These are phyloP conservation scores for Sonneratia caseolaris DNA, from an alignment of 345 rosid species.

Conservation along the genomic window DNA sequence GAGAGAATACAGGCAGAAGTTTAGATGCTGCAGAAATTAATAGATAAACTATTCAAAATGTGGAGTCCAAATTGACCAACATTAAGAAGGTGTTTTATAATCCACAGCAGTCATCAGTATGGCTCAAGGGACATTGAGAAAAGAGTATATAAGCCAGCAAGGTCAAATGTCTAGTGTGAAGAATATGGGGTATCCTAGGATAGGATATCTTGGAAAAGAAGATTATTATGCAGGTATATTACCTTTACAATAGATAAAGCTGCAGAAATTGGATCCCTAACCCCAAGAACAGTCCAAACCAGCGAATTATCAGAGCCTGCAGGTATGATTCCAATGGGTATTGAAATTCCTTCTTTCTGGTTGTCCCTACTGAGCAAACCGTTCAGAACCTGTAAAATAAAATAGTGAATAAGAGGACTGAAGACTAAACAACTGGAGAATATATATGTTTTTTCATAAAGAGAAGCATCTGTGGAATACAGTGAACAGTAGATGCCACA, in stretches of 20 bases:
- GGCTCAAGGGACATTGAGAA: neutral
- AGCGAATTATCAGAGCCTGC: conserved; percentile 99
- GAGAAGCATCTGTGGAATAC: neutral
- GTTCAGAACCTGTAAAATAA: conserved; percentile 63
- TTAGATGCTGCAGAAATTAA: neutral
- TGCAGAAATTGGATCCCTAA: conserved; percentile 93
- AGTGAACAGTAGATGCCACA: neutral
- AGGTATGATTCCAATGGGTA: conserved; percentile 98
- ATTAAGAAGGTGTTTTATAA: neutral
- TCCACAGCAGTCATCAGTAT: neutral
- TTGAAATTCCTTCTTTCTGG: conserved; percentile 94
- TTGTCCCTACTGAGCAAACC: conserved; percentile 81
- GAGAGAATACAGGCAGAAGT: neutral
- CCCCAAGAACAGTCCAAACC: conserved; percentile 97
- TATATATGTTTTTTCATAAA: neutral
- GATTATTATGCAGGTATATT: conserved; percentile 4
- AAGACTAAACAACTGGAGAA: neutral
- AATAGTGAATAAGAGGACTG: neutral
- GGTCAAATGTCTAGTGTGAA: neutral
- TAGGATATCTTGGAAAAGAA: neutral
- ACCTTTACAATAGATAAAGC: conserved; percentile 96
- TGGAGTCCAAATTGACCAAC: neutral
- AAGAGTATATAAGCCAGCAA: neutral
- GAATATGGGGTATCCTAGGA: neutral
- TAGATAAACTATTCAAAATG: neutral